Base-by-base conservation (phyloP, 371 early-diverging fungal species). In the Actinomucor elegans region DNA sequence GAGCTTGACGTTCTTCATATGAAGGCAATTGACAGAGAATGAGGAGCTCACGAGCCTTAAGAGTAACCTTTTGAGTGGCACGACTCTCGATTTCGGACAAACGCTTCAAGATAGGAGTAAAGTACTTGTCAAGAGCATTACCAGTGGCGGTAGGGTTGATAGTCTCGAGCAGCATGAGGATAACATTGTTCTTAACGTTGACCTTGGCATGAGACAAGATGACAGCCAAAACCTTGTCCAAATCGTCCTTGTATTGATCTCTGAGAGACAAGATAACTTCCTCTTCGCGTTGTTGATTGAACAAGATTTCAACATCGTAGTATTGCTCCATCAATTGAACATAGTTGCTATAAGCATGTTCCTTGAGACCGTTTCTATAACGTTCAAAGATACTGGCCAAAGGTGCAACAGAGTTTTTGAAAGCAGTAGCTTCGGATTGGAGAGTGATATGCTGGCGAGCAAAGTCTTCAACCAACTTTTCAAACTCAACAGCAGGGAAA, bases 1-100 rank as follows among this genome's bases (percentile, higher is more conserved):
- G 88, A 36, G 73, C 58, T 58, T 85, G 82, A 55, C 98, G 88
- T 67, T 97, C 97, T 66, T 94, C 91, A 46, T 87, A 89, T 31
- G 93, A 93, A 24, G 98, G 98, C 52, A 96, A 67, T 70, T 96
- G 96, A 77, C 88, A 88, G 56, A 90, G 89, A 55, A 97, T 93
- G 51, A 97, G 75, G 37, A 95, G 69, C 67, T 97, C 97, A 59
- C 97, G 89, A 5, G 96, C 97, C 73, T 91, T 90, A 32, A 96
- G 77, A 17, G 97, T 87, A 20, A 94, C 94, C 81, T 93, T 92
- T 69, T 91, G 80, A 6, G 94, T 87, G 10, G 78, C 69, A 34
- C 89, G 82, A 51, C 90, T 85, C 20, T 82, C 79, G 40, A 98
- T 79, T 51, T 84, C 87, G 23, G 98, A 91, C 51, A 96, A 66